Conservation (phyloP, 140 eudicot species). For the Erigeron philadelphicus region DNA sequence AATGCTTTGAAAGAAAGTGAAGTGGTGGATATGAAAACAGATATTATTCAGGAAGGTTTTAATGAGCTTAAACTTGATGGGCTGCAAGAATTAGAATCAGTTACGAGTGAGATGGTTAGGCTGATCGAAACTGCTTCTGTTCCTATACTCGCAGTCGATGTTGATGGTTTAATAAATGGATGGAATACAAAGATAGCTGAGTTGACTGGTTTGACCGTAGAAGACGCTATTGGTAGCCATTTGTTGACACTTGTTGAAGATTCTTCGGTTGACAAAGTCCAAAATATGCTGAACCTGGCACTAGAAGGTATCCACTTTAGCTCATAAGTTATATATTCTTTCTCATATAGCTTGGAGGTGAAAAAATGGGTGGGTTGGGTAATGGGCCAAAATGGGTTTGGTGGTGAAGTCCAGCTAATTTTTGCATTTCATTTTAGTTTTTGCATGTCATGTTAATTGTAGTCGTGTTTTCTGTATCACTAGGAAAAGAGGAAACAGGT, state of each 20-base stretch:
- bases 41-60: conserved; percentile 54
- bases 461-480: conserved; percentile 4
- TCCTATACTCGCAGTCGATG: conserved; percentile 90
- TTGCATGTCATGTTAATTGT: conserved; percentile 1
- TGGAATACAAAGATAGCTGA: conserved; percentile 94
- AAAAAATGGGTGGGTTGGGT: background rate
- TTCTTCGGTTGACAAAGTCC: conserved; percentile 53
- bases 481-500: conserved; percentile 80
- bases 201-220: conserved; percentile 76
- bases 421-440: too few relatives aligned
- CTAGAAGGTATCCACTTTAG: conserved; percentile 55
- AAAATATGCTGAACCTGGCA: conserved; percentile 67
- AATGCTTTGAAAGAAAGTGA: conserved; percentile 59
- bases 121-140: conserved; percentile 93
- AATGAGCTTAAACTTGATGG: conserved; percentile 77
- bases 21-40: conserved; percentile 30
- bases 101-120: conserved; percentile 91
- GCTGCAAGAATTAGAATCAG: conserved; percentile 77
- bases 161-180: conserved; percentile 68
- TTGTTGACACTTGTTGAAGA: conserved; percentile 76
- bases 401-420: too few relatives aligned
- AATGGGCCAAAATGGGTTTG: background rate
- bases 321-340: background rate
- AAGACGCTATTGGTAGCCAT: conserved; percentile 66
- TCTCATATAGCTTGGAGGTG: background rate